A percentile compares a stretch with the other conserved stretches of the same genome.
Conservation (phyloP, 2,329 filamentous ascomycete species). For the Ophioceras dolichostomum region DNA sequence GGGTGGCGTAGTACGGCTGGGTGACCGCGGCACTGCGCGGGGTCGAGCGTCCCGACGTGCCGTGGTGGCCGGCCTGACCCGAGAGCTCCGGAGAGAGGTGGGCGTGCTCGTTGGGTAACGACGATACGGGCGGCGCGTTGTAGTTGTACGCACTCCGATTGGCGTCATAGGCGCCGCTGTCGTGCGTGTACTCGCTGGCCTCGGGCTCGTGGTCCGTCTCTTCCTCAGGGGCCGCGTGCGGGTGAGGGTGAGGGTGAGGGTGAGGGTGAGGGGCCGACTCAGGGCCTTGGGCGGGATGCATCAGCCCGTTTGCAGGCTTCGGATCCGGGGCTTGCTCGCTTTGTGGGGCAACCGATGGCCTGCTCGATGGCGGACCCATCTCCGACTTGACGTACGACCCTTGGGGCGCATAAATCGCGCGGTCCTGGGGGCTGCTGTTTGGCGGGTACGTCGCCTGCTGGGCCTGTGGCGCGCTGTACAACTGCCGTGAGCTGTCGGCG, state of each 20-base stretch:
- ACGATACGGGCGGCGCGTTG: constrained; percentile 52
- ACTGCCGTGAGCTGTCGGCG: constrained; percentile 61
- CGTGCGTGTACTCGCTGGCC: constrained; percentile 70
- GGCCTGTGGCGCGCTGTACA: constrained; percentile 61
- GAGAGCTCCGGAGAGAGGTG: constrained; percentile 76
- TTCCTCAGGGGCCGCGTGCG: constrained; percentile 45
- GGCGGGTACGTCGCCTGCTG: constrained; percentile 63
- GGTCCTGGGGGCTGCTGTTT: constrained; percentile 44
- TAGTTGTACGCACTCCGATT: constrained; percentile 70
- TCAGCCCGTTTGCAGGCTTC: constrained; percentile 54
- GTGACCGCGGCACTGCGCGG: constrained; percentile 65
- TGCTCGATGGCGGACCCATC: constrained; percentile 69
- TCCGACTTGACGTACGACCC: constrained; percentile 67
- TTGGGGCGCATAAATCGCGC: constrained; percentile 56
- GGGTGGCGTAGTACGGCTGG: constrained; percentile 60
- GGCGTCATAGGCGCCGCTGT: constrained; percentile 61
- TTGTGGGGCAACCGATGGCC: constrained; percentile 44
- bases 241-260: constrained; percentile 33
- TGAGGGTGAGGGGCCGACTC: constrained; percentile 32
- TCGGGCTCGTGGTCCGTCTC: constrained; percentile 64
- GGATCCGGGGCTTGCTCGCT: constrained; percentile 43
- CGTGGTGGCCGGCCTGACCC: constrained; percentile 67
- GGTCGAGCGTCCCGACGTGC: constrained; percentile 72
- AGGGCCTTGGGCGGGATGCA: constrained; percentile 39
- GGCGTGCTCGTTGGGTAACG: constrained; percentile 57